Base-by-base conservation (phyloP, 2,329 filamentous ascomycete genomes). In the Phoma herbarum region DNA sequence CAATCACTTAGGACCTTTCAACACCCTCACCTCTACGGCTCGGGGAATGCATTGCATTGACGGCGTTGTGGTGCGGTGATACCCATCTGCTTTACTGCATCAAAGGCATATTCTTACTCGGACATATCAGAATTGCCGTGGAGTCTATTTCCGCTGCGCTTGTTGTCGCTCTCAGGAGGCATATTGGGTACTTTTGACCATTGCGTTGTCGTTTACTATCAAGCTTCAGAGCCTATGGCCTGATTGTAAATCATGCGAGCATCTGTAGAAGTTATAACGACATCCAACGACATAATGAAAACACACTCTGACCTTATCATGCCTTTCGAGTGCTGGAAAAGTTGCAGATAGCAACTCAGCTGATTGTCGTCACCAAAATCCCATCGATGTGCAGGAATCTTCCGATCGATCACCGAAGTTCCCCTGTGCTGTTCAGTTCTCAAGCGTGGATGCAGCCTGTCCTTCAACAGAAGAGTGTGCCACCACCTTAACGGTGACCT, bases 21-120 rank as follows among this genome's bases (percentile, higher is more conserved):
- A 57, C 39, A 58, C 41, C 57, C 48, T 61, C 59, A 48, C 53
- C 25, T 52, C 53, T 59, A 55, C 52, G 61, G 53, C 60, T 65
- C 29, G 54, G 68, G 61, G 62, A 67, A 64, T 62, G 72, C 69
- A 73, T 74, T 74, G 67, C 67, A 70, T 68, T 63, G 61, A 58
- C 63, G 72, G 72, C 70, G 72, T 75, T 71, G 45, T 46, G 46
- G 61, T 62, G 60, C 39, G 48, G 62, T 66, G 65, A 75, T 75
- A 75, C 71, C 72, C 72, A 65, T 35, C 63, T 61, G 31, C 58
- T 65, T 63, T 57, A 46, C 64, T 68, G 63, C 62, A 64, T 66
- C 51, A 46, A 56, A 52, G 42, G 51, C 53, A 63, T 54, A 35
- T 52, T 58, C n/a, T 44, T 59, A 44, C 48, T 42, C 50, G 28